phyloP scores from a whole-genome alignment of 169 alveolate genomes.

The Cardiosporidium cionae region DNA sequence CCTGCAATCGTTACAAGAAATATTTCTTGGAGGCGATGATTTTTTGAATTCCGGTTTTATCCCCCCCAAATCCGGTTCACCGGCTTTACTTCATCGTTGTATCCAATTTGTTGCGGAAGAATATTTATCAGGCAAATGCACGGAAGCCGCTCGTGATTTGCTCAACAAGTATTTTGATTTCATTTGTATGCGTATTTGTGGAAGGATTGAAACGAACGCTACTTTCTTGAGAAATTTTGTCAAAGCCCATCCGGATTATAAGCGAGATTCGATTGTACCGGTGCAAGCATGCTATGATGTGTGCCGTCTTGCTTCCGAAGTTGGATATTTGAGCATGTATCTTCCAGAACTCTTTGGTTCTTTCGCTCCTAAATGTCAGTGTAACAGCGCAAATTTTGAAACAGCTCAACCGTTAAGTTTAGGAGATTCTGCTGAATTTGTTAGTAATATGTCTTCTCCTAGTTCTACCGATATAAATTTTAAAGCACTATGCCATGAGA shows the following conservation, averaged over 20 bases:
- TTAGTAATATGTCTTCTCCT: too few relatives aligned
- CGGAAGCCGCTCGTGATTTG: conserved; percentile 1
- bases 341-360: conserved; percentile 17
- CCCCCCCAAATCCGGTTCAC: background rate
- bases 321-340: conserved; percentile 1
- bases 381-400: too few relatives aligned
- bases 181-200: conserved; percentile 2
- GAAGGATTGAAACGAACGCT: conserved; percentile 15
- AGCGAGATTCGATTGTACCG: conserved; percentile 12
- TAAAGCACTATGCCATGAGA: too few relatives aligned
- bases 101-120: background rate
- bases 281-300: background rate
- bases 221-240: conserved; percentile 10
- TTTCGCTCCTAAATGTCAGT: background rate
- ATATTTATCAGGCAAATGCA: background rate
- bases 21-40: background rate
- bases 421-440: too few relatives aligned
- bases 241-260: conserved; percentile 13
- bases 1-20: conserved; percentile 7
- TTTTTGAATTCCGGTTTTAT: background rate
- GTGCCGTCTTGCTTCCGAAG: background rate
- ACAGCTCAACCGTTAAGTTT: too few relatives aligned
- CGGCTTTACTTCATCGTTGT: background rate
- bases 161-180: background rate
- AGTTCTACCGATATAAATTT: too few relatives aligned